phyloP scores from a whole-genome alignment of 2,329 filamentous ascomycete genomes.

The Meredithiella fracta region DNA sequence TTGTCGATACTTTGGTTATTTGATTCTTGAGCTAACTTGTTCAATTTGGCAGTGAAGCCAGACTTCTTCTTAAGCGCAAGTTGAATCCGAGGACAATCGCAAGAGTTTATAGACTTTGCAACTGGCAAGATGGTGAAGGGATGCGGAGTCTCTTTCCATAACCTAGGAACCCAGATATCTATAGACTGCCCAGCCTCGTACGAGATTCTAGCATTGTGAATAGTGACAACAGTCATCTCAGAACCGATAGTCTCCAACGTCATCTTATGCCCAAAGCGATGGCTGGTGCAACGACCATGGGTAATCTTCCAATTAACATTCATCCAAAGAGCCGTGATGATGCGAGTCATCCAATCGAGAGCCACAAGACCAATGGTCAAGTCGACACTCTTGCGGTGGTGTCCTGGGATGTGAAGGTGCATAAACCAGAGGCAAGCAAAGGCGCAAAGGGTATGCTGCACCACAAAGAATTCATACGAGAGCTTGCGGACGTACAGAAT shows the following conservation, averaged over 20 bases:
- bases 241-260: conserved; percentile 32
- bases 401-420: conserved; percentile 45
- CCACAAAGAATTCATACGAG: conserved; percentile 52
- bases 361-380: conserved; percentile 45
- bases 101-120: conserved; percentile 31
- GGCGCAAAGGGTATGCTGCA: conserved; percentile 49
- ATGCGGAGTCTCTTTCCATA: conserved; percentile 39
- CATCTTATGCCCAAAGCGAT: conserved; percentile 36
- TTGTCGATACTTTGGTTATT: conserved; percentile 18
- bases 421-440: conserved; percentile 46
- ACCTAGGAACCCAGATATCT: conserved; percentile 41
- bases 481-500: conserved; percentile 46
- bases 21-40: conserved; percentile 28
- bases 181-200: conserved; percentile 44
- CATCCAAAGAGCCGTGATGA: conserved; percentile 32
- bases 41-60: conserved; percentile 40
- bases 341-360: conserved; percentile 41
- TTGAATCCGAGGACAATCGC: conserved; percentile 42
- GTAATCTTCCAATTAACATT: conserved; percentile 29
- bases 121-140: conserved; percentile 45
- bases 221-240: conserved; percentile 40
- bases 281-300: conserved; percentile 25
- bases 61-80: conserved; percentile 39
- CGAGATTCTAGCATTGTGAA: conserved; percentile 41
- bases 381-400: conserved; percentile 47